Conservation (phyloP, 176 grass and related monocot species). For the Oryza glumipatula region DNA sequence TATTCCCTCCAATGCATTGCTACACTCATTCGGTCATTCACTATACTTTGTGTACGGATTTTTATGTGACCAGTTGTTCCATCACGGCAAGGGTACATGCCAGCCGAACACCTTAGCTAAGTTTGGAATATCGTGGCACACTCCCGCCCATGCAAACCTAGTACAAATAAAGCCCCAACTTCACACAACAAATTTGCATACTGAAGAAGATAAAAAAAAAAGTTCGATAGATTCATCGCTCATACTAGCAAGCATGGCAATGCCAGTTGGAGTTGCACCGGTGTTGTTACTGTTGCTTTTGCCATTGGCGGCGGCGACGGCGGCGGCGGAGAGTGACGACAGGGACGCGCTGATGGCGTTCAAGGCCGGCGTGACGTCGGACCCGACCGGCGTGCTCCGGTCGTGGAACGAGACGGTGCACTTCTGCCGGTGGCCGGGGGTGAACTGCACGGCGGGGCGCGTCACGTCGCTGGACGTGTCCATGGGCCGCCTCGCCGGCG, state of each 20-base stretch:
- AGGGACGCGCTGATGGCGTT: slow-evolving; percentile 29
- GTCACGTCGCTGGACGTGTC: slow-evolving; percentile 19
- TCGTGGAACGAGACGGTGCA: slow-evolving; percentile 1
- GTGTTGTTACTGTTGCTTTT: neutral
- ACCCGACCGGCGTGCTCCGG: neutral
- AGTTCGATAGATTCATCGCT: too few species aligned
- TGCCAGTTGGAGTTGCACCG: neutral
- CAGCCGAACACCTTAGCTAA: neutral
- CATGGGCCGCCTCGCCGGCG: neutral
- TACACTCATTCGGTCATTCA: too few species aligned
- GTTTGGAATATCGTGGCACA: too few species aligned
- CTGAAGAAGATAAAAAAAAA: too few species aligned
- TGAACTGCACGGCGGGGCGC: slow-evolving; percentile 2
- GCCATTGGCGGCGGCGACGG: neutral
- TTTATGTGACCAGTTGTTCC: too few species aligned
- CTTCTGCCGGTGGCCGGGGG: slow-evolving; percentile 30
- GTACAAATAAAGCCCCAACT: too few species aligned
- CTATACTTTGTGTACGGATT: too few species aligned
- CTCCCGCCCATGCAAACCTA: too few species aligned
- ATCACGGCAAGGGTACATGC: neutral
- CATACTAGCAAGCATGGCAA: neutral
- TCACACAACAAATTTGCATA: too few species aligned
- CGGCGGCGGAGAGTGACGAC: slow-evolving; percentile 1
- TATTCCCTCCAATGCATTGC: too few species aligned
- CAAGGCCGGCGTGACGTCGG: slow-evolving; percentile 12